These are phyloP conservation scores for Termitomyces sp. DNA, from an alignment of 768 basidiomycete genomes.

Conservation along the genomic window DNA sequence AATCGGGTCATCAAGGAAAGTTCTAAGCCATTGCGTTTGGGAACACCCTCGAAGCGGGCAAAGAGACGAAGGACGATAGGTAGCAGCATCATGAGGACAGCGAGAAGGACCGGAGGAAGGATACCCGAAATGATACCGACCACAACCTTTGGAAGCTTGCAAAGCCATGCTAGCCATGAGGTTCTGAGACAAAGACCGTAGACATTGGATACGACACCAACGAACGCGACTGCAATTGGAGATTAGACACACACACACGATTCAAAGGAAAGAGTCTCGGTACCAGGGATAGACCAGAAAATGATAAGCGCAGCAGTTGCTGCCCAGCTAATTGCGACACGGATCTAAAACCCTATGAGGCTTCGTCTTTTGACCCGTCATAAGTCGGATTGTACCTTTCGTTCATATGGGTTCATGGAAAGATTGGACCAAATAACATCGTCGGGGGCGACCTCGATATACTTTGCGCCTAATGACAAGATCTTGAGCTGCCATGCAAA, in stretches of 20 bases:
- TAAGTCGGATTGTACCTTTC: constrained; percentile 37
- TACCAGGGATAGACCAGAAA: constrained; percentile 84
- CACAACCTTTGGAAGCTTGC: constrained; percentile 57
- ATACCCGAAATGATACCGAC: constrained; percentile 86
- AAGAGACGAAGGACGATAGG: constrained; percentile 77
- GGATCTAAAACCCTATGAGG: constrained; percentile 27
- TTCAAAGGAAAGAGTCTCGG: constrained; percentile 13
- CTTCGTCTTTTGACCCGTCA: background rate
- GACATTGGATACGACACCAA: constrained; percentile 86
- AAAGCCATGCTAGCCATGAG: constrained; percentile 83
- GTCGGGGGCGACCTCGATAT: constrained; percentile 78
- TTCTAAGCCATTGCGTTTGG: constrained; percentile 79
- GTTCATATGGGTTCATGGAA: constrained; percentile 85
- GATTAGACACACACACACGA: background rate
- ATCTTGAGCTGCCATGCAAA: background rate
- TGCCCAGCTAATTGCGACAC: constrained; percentile 65
- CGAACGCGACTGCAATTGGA: constrained; percentile 57
- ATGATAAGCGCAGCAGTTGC: constrained; percentile 79
- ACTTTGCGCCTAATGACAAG: constrained; percentile 41
- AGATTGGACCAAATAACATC: constrained; percentile 95
- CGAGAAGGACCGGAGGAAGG: constrained; percentile 81
- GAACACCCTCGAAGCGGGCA: constrained; percentile 86
- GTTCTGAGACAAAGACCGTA: constrained; percentile 59
- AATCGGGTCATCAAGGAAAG: constrained; percentile 89
- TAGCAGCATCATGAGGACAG: constrained; percentile 88